phyloP scores from a whole-genome alignment of 169 alveolate genomes.

The Babesia gibsoni region DNA sequence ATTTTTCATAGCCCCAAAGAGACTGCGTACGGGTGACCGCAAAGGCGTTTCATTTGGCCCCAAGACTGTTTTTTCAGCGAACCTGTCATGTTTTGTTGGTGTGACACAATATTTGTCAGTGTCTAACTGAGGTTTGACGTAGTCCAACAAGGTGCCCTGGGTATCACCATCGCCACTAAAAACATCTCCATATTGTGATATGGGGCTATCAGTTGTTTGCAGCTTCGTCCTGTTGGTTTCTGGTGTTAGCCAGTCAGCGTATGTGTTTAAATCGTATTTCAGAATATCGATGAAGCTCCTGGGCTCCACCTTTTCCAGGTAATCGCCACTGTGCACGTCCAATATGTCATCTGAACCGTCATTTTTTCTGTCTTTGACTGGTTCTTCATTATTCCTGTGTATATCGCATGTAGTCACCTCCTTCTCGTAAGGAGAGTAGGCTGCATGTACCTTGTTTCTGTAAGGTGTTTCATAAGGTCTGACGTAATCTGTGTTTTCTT shows the following conservation, averaged over 20 bases:
- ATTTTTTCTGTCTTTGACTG: no score
- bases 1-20: conserved; percentile 13
- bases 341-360: not conserved
- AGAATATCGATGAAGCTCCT: conserved; percentile 5
- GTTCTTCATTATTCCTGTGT: not conserved
- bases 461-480: not conserved
- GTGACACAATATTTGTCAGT: no score
- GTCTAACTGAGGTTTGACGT: not conserved
- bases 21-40: conserved; percentile 27
- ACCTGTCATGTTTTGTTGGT: not conserved
- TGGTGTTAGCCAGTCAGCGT: not conserved
- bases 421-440: conserved; percentile 1
- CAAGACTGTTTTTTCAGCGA: not conserved
- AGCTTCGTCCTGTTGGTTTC: not conserved
- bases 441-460: not conserved
- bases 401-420: not conserved
- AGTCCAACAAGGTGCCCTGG: not conserved
- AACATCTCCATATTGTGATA: not conserved
- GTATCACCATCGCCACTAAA: not conserved
- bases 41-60: not conserved
- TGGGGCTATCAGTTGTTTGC: conserved; percentile 4
- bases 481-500: no score
- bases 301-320: conserved; percentile 26
- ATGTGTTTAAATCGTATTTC: not conserved
- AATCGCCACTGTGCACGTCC: not conserved